Conservation (phyloP, 495 filamentous ascomycete species). For the Chaetomium fimeti region DNA sequence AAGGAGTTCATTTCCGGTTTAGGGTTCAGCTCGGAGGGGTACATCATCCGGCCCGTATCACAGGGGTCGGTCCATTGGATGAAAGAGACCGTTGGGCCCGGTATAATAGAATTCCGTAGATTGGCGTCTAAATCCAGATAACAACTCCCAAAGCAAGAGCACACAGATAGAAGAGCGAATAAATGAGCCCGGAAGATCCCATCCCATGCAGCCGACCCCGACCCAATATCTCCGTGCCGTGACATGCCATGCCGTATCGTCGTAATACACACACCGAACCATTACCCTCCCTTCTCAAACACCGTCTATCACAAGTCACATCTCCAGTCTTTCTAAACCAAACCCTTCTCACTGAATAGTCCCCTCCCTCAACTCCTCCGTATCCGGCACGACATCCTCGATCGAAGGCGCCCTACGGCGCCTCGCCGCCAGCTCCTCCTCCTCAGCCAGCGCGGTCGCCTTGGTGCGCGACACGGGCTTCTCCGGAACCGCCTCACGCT, state of each 20-base stretch:
- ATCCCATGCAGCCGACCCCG: not conserved
- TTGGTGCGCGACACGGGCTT: not conserved
- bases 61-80: no score
- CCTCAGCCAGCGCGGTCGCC: conserved; percentile 11
- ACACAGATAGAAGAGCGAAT: not conserved
- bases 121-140: not conserved
- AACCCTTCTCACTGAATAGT: conserved; percentile 30
- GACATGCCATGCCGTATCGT: not conserved
- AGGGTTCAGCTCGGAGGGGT: no score
- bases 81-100: no score
- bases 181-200: not conserved
- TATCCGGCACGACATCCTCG: conserved; percentile 37
- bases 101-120: not conserved
- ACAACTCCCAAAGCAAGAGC: not conserved
- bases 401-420: conserved; percentile 25
- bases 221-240: conserved; percentile 2
- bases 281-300: not conserved
- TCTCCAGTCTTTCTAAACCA: not conserved
- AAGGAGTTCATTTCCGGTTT: no score
- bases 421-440: not conserved
- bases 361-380: conserved; percentile 36
- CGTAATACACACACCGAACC: not conserved
- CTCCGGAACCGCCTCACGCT: conserved; percentile 14
- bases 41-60: no score
- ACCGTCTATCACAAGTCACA: not conserved